phyloP scores from a whole-genome alignment of 148 eudicot genomes.

The Chenopodium suecicum region DNA sequence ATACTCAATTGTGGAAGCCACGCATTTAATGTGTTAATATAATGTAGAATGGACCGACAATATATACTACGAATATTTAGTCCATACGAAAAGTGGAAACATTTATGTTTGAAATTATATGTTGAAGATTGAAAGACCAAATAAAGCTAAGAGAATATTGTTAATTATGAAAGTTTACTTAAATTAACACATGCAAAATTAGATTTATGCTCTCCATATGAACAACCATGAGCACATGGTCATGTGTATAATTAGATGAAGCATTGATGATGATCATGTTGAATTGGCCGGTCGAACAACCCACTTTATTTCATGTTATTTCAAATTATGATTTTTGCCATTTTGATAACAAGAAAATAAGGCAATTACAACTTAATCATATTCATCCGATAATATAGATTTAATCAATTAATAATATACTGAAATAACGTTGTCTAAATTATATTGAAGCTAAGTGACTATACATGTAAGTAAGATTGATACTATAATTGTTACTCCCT shows the following conservation, averaged over 20 bases:
- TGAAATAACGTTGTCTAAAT: too few relatives aligned
- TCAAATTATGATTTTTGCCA: not conserved
- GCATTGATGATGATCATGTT: slow-evolving; percentile 18
- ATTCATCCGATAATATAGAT: too few relatives aligned
- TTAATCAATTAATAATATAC: too few relatives aligned
- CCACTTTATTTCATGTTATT: not conserved
- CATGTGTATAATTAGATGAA: slow-evolving; percentile 16
- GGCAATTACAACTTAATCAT: too few relatives aligned
- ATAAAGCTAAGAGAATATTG: not conserved
- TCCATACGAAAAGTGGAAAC: not conserved
- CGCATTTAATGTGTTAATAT: not conserved
- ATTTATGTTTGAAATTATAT: not conserved
- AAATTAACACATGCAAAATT: slow-evolving; percentile 19
- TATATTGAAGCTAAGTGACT: too few relatives aligned
- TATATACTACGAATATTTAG: not conserved
- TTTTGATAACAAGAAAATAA: too few relatives aligned
- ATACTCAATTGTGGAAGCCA: not conserved
- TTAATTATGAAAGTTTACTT: not conserved
- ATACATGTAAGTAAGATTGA: too few relatives aligned
- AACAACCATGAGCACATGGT: slow-evolving; percentile 25
- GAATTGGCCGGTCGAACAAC: not conserved
- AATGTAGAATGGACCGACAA: not conserved
- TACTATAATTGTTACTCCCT: too few relatives aligned
- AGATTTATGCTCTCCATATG: slow-evolving; percentile 17
- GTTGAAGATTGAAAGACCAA: not conserved